Base-by-base conservation (phyloP, 176 grass and related monocot genomes). In the Cymbopogon citratus region DNA sequence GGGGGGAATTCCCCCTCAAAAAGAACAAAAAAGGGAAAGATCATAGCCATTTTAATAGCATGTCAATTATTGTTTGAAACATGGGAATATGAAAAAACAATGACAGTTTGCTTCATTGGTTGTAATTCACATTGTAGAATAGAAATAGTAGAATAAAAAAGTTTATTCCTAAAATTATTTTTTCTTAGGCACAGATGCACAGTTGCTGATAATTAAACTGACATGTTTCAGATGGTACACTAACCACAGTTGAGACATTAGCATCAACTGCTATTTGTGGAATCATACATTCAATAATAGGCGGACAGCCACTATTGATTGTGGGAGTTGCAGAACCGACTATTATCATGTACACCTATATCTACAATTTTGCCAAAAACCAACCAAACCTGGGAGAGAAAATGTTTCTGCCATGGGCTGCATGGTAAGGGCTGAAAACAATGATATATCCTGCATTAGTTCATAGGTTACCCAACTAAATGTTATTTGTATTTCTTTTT, bases 291-390 rank as follows among this genome's bases (percentile, higher is more conserved):
- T 97, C 89, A 66, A 25, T 97, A 66, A 24, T 94, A 15, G 89
- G 91, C 0, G 91, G 91, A 44, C 94, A 97, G 31, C 91, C 94
- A 21, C 71, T 94, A 65, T 61, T 94, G 85, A 94, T 97, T 57
- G 94, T 94, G 38, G 94, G 94, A 77, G 94, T 97, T 78, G 94
- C 91, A 67, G 94, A 97, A 48, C 91, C 91, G 4, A 97, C 91
- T 6, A 79, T 94, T 54, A 97, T 97, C 29, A 97, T 97, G 91
- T 94, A 94, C 68, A 90, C 85, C 0, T 97, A 94, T 63, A 48
- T 94, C 12, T 97, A 91, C 39, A 93, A 61, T 68, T 97, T 97
- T 79, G 85, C 91, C 5, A 97, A 94, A 89, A 76, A 78, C 15
- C 87, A 84, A 12, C 84, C 85, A 6, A 84, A 66, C 46, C 60